Evolutionary conservation across 2,329 filamentous ascomycete genomes (phyloP).

Genomic region (Thelonectria discophora): DNA sequence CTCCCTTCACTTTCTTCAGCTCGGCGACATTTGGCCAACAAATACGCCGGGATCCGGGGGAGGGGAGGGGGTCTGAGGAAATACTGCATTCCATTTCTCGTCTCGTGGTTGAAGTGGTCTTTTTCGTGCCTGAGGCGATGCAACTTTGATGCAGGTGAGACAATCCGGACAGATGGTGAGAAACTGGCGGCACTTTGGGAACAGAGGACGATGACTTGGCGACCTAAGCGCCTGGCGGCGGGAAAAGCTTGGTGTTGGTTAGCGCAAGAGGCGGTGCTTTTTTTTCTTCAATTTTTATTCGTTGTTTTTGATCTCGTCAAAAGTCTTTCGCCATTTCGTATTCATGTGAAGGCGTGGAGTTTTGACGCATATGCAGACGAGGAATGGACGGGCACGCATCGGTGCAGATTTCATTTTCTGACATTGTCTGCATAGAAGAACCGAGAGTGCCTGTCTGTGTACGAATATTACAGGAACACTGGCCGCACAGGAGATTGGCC

Average conservation of each 20-base stretch:
- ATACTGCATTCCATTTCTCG: neutral
- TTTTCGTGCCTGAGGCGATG: neutral
- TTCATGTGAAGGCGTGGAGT: neutral
- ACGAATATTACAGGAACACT: neutral
- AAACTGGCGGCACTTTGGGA: neutral
- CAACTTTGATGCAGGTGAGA: neutral
- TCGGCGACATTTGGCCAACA: slow-evolving; percentile 7
- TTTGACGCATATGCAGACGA: neutral
- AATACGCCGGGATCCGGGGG: neutral
- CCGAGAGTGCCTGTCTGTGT: neutral
- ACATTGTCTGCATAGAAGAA: neutral
- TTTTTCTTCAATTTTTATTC: too few species aligned
- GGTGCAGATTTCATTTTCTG: neutral
- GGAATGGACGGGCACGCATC: neutral
- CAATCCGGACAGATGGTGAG: neutral
- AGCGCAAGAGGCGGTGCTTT: too few species aligned
- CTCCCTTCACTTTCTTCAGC: neutral
- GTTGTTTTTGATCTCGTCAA: too few species aligned
- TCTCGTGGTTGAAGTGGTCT: too few species aligned
- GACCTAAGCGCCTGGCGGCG: too few species aligned
- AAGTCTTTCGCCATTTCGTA: neutral
- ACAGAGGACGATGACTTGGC: too few species aligned
- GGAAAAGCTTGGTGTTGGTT: too few species aligned
- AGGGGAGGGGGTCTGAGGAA: too few species aligned
- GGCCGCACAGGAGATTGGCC: neutral